A percentile compares a stretch with the other conserved stretches of the same genome.
phyloP scores from a whole-genome alignment of 352 stramenopile genomes.

The Globisporangium takayamanum region DNA sequence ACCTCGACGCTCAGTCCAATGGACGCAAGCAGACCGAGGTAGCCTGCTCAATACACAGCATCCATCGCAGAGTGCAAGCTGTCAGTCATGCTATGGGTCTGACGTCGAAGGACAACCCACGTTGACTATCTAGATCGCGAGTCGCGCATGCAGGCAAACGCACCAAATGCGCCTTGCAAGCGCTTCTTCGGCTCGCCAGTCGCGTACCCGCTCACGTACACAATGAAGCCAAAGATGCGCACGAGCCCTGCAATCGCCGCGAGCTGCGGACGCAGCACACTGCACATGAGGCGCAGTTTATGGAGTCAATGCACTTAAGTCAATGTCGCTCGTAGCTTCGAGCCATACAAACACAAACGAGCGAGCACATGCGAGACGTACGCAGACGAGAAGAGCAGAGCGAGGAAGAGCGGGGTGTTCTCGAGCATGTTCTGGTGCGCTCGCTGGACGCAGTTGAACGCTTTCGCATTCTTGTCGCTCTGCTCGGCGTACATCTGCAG shows the following conservation, averaged over 20 bases:
- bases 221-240: conserved; percentile 53
- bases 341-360: too few relatives aligned
- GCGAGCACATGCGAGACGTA: background rate
- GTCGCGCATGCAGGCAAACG: background rate
- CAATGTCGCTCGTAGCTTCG: too few relatives aligned
- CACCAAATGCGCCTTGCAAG: conserved; percentile 52
- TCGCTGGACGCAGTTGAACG: conserved; percentile 16
- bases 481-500: conserved; percentile 84
- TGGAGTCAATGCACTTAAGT: background rate
- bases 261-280: conserved; percentile 50
- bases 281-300: conserved; percentile 14
- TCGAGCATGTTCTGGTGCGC: conserved; percentile 91
- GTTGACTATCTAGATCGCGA: background rate
- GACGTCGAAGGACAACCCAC: background rate
- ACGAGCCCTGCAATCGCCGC: conserved; percentile 50
- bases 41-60: conserved; percentile 21
- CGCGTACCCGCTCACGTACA: conserved; percentile 61
- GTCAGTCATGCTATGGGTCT: background rate
- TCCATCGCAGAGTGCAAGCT: background rate
- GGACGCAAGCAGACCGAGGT: conserved; percentile 36
- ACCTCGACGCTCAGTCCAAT: conserved; percentile 30
- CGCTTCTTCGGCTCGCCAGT: conserved; percentile 59
- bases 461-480: conserved; percentile 83
- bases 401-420: conserved; percentile 70
- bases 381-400: conserved; percentile 31